Evolutionary conservation across 2,329 filamentous ascomycete genomes (phyloP), one percentile per base, ranked within the genome.

Genomic region (Trichoderma breve): DNA sequence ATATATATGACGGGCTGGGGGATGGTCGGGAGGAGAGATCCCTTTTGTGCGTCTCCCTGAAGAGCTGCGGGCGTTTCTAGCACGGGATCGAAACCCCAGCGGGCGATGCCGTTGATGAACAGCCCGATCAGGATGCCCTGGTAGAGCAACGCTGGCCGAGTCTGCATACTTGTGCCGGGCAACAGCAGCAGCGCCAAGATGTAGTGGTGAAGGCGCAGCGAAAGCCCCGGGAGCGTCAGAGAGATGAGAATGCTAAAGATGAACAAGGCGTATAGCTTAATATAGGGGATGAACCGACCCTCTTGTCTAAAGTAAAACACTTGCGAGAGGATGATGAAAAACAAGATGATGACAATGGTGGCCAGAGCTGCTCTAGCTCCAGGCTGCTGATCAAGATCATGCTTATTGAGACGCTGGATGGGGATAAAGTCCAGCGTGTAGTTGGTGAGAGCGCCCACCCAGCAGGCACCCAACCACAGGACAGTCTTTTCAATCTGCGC

Each of bases 371-470:
- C 87, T 71, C 93, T 91, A 0, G 95, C 96, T 8, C 96, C 96
- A 0, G 96, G 95, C 78, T 99, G 94, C 76, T 94, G 91, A 62
- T 92, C 84, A 57, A 99, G 89, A 78, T 99, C 96, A 79, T 97
- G 94, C 0, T 91, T 90, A 9, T 93, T 98, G n/a, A 99, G 86
- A 3, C 96, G 91, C 80, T 94, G 90, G 75, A 99, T 96, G 0
- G 96, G 96, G 73, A 99, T 98, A 82, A 93, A 92, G 77, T 94
- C 92, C 78, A 99, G 93, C 0, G 96, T 98, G 82, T 98, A 97
- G 82, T 98, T 98, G 78, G 95, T 95, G 75, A 99, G 83, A 1
- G 93, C 91, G 18, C 95, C 96, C 51, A 98, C 89, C 92, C 97
- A 99, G 78, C 92, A 94, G 8, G 90, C 91, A 1, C 95, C 95